Base-by-base conservation (phyloP, 108 stramenopile genomes). In the Cylindrotheca closterium region DNA sequence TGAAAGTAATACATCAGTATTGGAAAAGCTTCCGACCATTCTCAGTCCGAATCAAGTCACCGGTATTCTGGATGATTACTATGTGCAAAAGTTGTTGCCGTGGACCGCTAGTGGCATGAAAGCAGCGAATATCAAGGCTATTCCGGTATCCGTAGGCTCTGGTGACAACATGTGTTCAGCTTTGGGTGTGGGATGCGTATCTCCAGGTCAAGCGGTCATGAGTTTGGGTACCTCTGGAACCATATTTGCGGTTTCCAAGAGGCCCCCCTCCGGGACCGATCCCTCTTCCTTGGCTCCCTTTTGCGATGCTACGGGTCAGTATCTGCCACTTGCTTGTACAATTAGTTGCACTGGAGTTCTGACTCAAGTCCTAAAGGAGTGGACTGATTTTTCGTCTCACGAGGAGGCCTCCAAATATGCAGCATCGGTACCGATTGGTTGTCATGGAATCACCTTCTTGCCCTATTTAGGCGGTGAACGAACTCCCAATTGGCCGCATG, bases 131-230 rank as follows among this genome's bases (percentile, higher is more conserved):
- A 4, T 17, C 2, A 33, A 23, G 5, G 23, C 22, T 4, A 51
- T 68, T 49, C 60, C 68, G 22, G 25, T 69, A 15, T 58, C 56
- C 19, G 68, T 54, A n/a, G 68, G 68, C 8, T 42, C 50, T 18
- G 68, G 68, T 18, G 68, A 69, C 42, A 69, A 69, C 29, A 69
- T 69, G 68, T 58, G 56, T 52, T 60, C 58, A 32, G 68, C 68
- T 2, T 19, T 69, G 26, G 68, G 68, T 18, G 50, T 51, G 3
- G 57, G 57, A 34, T 60, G 59, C 30, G 57, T 69, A 1, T 21
- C 21, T 4, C 50, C 68, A 25, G 68, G 68, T 34, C 28, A 48
- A n/a, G 68, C 48, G 1, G 68, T 69, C 2, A 32, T 69, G 31
- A 52, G 51, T 42, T 42, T 69, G n/a, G 68, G 68, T 2, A 69